phyloP scores from a whole-genome alignment of 352 stramenopile species.

The Blastocystis sp. region DNA sequence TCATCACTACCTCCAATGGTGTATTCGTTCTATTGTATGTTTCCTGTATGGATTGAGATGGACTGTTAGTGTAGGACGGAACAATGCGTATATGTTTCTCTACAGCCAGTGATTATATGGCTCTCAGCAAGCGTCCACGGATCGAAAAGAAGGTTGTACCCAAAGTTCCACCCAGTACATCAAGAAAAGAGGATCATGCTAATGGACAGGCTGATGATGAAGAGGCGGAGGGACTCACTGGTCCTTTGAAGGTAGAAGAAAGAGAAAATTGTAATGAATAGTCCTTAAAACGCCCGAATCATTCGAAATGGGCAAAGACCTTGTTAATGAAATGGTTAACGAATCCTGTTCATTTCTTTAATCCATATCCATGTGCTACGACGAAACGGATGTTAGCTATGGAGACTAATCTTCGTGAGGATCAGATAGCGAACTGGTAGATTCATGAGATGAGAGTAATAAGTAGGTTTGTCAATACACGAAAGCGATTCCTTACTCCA shows the following conservation, averaged over 20 bases:
- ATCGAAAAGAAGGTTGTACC: too few relatives aligned
- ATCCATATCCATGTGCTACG: slow-evolving; percentile 13
- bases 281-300: slow-evolving; percentile 49
- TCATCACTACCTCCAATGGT: not conserved
- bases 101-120: not conserved
- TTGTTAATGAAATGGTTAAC: slow-evolving; percentile 46
- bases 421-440: slow-evolving; percentile 55
- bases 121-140: not conserved
- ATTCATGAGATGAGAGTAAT: not conserved
- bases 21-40: not conserved
- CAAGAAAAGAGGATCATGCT: not conserved
- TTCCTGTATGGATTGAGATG: not conserved
- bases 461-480: slow-evolving; percentile 40
- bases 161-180: not conserved
- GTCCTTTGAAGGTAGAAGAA: not conserved
- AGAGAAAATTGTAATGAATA: not conserved
- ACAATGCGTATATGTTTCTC: not conserved
- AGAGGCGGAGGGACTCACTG: not conserved
- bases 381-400: slow-evolving; percentile 24
- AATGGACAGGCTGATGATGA: not conserved
- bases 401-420: slow-evolving; percentile 57
- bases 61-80: not conserved
- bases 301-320: slow-evolving; percentile 44
- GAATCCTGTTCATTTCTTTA: slow-evolving; percentile 39
- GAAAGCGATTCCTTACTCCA: slow-evolving; percentile 55